These are phyloP conservation scores for Euphorbia peplus DNA, from an alignment of 345 rosid genomes.

Conservation along the genomic window DNA sequence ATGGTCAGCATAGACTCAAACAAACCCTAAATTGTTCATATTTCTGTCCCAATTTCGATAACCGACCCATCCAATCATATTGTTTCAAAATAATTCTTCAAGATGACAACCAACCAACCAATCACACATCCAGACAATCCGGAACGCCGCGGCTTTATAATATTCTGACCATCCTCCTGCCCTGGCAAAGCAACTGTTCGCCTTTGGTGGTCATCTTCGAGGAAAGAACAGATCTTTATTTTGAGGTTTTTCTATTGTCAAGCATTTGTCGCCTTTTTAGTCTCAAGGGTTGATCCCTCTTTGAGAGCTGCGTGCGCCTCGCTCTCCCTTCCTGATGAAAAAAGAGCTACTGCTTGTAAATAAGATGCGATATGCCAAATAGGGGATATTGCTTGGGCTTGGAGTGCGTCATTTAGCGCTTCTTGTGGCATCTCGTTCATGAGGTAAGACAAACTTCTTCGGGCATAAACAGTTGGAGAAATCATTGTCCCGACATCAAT, in stretches of 20 bases:
- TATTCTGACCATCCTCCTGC: conserved; percentile 5
- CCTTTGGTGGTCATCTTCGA: conserved; percentile 13
- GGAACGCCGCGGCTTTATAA: conserved; percentile 10
- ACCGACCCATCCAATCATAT: conserved; percentile 27
- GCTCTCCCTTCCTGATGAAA: conserved; percentile 56
- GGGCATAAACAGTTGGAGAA: conserved; percentile 67
- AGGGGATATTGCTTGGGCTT: conserved; percentile 71
- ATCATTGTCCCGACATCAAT: conserved; percentile 66
- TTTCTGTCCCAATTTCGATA: conserved; percentile 16
- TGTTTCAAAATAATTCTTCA: conserved; percentile 28
- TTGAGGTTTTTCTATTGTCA: conserved; percentile 6
- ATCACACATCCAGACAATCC: conserved; percentile 12
- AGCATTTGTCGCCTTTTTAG: conserved; percentile 33
- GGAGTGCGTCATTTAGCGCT: conserved; percentile 71
- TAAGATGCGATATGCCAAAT: conserved; percentile 75
- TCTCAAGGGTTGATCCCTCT: conserved; percentile 70
- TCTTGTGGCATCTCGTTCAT: conserved; percentile 68
- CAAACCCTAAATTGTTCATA: conserved; percentile 11
- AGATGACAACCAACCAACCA: conserved; percentile 18
- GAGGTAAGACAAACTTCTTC: conserved; percentile 71
- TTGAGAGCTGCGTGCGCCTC: conserved; percentile 65
- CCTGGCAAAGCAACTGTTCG: conserved; percentile 7
- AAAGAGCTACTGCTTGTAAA: conserved; percentile 69
- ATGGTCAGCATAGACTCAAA: conserved; percentile 23
- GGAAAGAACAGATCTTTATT: conserved; percentile 14